phyloP scores from a whole-genome alignment of 2,329 filamentous ascomycete species.

The Didymella exigua region DNA sequence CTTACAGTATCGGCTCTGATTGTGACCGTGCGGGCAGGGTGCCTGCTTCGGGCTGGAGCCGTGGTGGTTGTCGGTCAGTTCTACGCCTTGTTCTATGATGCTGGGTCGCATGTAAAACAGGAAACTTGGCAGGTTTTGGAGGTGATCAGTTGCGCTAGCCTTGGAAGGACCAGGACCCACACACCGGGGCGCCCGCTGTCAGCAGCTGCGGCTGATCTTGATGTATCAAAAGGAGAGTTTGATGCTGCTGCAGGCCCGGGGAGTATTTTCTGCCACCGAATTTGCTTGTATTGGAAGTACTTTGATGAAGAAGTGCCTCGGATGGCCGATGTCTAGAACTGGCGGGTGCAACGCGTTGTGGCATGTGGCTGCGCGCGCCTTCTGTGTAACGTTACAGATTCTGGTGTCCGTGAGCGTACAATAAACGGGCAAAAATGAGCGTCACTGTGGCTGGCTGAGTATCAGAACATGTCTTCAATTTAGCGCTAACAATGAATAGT shows the following conservation, averaged over 20 bases:
- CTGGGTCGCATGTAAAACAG: not conserved
- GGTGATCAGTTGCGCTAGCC: slow-evolving; percentile 2
- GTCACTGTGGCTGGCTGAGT: not conserved
- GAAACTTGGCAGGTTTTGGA: not conserved
- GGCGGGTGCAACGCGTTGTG: not conserved
- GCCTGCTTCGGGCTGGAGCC: not conserved
- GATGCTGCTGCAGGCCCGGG: not conserved
- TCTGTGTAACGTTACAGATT: not conserved
- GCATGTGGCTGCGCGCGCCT: not conserved
- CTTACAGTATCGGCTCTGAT: not conserved
- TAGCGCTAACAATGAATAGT: not conserved
- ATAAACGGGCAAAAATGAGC: not conserved
- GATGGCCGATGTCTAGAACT: not conserved
- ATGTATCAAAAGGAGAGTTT: slow-evolving; percentile 9
- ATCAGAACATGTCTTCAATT: not conserved
- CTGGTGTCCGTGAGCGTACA: not conserved
- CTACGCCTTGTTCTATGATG: not conserved
- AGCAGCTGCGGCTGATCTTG: slow-evolving; percentile 5
- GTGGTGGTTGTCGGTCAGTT: not conserved
- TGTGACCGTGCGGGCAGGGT: slow-evolving; percentile 1
- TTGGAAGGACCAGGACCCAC: not conserved
- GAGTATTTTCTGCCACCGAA: not conserved
- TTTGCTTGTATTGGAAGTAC: not conserved
- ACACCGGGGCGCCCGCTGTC: slow-evolving; percentile 5
- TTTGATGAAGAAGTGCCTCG: not conserved